phyloP scores from a whole-genome alignment of 2,329 filamentous ascomycete species.

The Colletotrichum musicola region DNA sequence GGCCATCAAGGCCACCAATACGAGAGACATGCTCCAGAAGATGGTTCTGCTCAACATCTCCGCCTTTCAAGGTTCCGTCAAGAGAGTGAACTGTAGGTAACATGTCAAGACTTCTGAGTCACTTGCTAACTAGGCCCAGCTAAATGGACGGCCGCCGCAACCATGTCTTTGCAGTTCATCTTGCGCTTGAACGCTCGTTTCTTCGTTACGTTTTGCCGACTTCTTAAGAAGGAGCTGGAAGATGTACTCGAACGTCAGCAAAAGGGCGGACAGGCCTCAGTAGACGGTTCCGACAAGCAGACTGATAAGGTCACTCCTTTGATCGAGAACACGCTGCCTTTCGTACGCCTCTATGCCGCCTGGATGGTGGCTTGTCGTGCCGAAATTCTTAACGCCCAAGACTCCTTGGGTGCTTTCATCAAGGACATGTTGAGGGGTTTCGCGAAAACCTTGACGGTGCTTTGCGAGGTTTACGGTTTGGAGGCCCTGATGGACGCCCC shows the following conservation, averaged over 20 bases:
- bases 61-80: slow-evolving; percentile 79
- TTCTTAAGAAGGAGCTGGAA: slow-evolving; percentile 78
- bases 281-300: slow-evolving; percentile 40
- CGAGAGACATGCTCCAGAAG: slow-evolving; percentile 77
- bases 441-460: slow-evolving; percentile 60
- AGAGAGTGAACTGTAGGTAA: slow-evolving; percentile 63
- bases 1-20: slow-evolving; percentile 76
- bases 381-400: slow-evolving; percentile 60
- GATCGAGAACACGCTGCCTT: slow-evolving; percentile 60
- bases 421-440: slow-evolving; percentile 61
- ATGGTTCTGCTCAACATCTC: slow-evolving; percentile 89
- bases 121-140: slow-evolving; percentile 47
- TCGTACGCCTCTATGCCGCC: slow-evolving; percentile 65
- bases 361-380: slow-evolving; percentile 64
- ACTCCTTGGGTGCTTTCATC: slow-evolving; percentile 59
- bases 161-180: slow-evolving; percentile 72
- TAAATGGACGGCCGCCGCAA: slow-evolving; percentile 58
- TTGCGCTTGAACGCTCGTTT: slow-evolving; percentile 84
- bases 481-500: slow-evolving; percentile 54
- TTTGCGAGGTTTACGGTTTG: slow-evolving; percentile 60
- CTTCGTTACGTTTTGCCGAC: slow-evolving; percentile 77
- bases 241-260: slow-evolving; percentile 55
- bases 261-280: slow-evolving; percentile 44
- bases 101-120: not conserved
- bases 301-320: slow-evolving; percentile 51